These are phyloP conservation scores for Leccinum pachyderme DNA, from an alignment of 1,284 basidiomycete species.

Conservation along the genomic window DNA sequence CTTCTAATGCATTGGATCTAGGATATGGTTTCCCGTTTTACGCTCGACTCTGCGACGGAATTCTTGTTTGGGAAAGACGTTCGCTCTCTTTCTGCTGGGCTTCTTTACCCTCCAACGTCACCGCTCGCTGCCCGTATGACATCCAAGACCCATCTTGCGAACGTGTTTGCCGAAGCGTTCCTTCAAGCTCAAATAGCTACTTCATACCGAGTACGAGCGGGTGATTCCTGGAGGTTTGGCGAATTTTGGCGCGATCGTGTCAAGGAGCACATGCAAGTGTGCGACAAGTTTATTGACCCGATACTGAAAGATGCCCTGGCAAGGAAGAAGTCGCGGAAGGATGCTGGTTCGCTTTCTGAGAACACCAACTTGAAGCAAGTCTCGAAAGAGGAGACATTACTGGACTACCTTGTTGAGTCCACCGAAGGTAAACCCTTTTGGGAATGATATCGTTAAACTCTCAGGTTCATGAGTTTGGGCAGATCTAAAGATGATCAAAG, in stretches of 20 bases:
- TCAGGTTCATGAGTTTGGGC: not conserved
- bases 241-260: slow-evolving; percentile 36
- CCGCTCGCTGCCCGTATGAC: slow-evolving; percentile 4
- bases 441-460: not conserved
- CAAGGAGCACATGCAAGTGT: slow-evolving; percentile 31
- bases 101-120: slow-evolving; percentile 27
- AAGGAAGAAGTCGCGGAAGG: slow-evolving; percentile 22
- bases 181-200: slow-evolving; percentile 27
- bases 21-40: slow-evolving; percentile 40
- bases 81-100: slow-evolving; percentile 29
- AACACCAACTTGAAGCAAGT: slow-evolving; percentile 18
- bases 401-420: slow-evolving; percentile 32
- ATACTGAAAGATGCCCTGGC: slow-evolving; percentile 34
- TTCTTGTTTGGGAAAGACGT: slow-evolving; percentile 39
- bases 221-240: slow-evolving; percentile 31
- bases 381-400: slow-evolving; percentile 27
- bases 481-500: slow-evolving; percentile 39
- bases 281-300: slow-evolving; percentile 37
- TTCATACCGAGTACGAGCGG: slow-evolving; percentile 18
- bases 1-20: slow-evolving; percentile 10
- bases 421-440: slow-evolving; percentile 20
- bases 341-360: slow-evolving; percentile 9
- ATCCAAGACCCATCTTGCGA: slow-evolving; percentile 23
- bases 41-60: slow-evolving; percentile 40
- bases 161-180: slow-evolving; percentile 34